Evolutionary conservation across 139 green algal genomes (phyloP).

Genomic region (Picocystis salinarum): DNA sequence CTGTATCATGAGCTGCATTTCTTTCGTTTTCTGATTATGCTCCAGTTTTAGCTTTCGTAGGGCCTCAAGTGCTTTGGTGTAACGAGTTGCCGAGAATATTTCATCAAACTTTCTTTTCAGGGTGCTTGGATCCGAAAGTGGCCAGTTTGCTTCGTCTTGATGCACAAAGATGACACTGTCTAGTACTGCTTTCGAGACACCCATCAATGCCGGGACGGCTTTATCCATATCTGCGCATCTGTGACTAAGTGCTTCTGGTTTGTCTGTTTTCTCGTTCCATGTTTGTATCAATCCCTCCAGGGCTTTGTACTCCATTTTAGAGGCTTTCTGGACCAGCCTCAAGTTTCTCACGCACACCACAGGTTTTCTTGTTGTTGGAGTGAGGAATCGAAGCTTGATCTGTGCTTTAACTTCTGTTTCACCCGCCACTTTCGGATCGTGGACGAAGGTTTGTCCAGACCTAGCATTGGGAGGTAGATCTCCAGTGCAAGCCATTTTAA

Average conservation of each 20-base stretch:
- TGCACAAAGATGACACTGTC: constrained; percentile 99
- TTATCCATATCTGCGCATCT: constrained; percentile 78
- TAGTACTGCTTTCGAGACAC: constrained; percentile 75
- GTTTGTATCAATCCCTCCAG: constrained; percentile 8
- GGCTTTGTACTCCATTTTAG: constrained; percentile 26
- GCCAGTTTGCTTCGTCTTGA: constrained; percentile 96
- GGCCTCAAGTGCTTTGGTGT: constrained; percentile 63
- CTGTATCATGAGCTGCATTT: too few species aligned
- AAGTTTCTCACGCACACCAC: constrained; percentile 70
- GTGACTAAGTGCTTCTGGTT: constrained; percentile 44
- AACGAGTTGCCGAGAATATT: constrained; percentile 73
- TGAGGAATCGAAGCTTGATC: constrained; percentile 83
- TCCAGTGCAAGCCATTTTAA: constrained; percentile 83
- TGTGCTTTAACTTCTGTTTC: constrained; percentile 87
- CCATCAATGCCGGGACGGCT: constrained; percentile 78
- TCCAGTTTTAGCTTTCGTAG: constrained; percentile 71
- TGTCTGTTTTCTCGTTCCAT: constrained; percentile 36
- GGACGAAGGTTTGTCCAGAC: constrained; percentile 73
- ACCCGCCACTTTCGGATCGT: constrained; percentile 73
- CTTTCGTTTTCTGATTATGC: constrained; percentile 36
- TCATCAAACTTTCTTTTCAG: constrained; percentile 98
- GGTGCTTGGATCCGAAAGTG: constrained; percentile 58
- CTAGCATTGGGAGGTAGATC: constrained; percentile 81
- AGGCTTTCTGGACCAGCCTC: constrained; percentile 37
- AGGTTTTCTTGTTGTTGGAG: constrained; percentile 21